Conservation (phyloP, 305 asterid species). For the Withania somnifera region DNA sequence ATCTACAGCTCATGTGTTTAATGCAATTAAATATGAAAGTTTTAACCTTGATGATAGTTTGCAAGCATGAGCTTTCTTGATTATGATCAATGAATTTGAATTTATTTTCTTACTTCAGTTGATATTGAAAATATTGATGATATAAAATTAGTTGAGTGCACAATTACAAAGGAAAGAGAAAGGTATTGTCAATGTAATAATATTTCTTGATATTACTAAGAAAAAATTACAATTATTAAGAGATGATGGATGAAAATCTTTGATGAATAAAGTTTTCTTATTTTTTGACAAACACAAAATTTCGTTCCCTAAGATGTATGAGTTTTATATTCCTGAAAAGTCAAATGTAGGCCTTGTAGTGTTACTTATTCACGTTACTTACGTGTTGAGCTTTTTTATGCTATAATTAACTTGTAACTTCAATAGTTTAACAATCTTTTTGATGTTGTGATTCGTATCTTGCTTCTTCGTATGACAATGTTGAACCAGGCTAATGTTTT, state of each 20-base stretch:
- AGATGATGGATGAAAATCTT: not conserved
- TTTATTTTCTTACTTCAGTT: not conserved
- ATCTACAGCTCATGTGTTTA: not conserved
- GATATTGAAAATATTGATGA: not conserved
- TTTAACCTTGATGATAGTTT: not conserved
- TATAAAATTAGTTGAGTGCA: not conserved
- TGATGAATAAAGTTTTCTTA: too few relatives aligned
- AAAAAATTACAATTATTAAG: not conserved
- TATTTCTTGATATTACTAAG: not conserved
- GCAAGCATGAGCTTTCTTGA: not conserved
- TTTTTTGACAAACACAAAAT: too few relatives aligned
- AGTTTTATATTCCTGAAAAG: too few relatives aligned
- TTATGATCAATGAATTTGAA: not conserved
- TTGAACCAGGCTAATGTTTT: not conserved
- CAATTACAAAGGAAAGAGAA: not conserved
- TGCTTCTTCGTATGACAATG: not conserved
- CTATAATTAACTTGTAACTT: not conserved
- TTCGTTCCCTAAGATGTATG: too few relatives aligned
- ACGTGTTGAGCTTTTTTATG: not conserved
- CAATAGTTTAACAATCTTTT: too few relatives aligned
- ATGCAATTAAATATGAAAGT: too few relatives aligned
- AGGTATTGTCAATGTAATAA: too few relatives aligned
- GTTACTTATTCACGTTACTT: not conserved
- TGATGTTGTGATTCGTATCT: not conserved
- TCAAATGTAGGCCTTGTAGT: not conserved